Percentiles rank a stretch among this genome's conserved stretches.
Conservation (phyloP, 305 asterid species). For the Stenogyne calaminthoides region DNA sequence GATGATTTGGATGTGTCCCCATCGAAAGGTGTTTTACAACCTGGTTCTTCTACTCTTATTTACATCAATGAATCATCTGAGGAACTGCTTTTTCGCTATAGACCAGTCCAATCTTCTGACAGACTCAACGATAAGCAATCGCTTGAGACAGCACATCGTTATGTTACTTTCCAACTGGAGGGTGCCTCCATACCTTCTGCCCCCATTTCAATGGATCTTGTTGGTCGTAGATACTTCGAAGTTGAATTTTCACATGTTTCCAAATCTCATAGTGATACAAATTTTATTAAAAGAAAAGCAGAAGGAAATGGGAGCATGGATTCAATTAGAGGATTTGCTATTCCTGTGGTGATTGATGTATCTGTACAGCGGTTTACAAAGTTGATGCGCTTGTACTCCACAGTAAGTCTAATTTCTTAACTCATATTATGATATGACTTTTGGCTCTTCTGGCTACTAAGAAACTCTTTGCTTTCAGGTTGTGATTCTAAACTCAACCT, state of each 20-base stretch:
- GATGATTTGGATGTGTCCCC: constrained; percentile 60
- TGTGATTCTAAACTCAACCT: constrained; percentile 76
- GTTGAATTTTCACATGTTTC: constrained; percentile 70
- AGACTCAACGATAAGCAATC: constrained; percentile 62
- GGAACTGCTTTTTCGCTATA: constrained; percentile 63
- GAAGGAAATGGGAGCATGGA: constrained; percentile 48
- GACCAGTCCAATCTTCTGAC: constrained; percentile 71
- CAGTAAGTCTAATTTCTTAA: constrained; percentile 53
- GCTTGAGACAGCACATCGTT: constrained; percentile 69
- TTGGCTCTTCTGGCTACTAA: constrained; percentile 32
- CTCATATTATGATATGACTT: constrained; percentile 17
- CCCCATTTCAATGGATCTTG: constrained; percentile 98
- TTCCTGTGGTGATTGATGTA: constrained; percentile 95
- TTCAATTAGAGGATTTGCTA: constrained; percentile 58
- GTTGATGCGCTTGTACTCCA: constrained; percentile 85
- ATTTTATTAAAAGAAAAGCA: constrained; percentile 40
- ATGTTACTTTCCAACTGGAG: constrained; percentile 83
- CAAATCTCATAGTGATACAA: constrained; percentile 43
- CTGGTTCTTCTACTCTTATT: constrained; percentile 78
- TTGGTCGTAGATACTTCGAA: constrained; percentile 90
- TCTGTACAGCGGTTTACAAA: constrained; percentile 83
- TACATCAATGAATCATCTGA: constrained; percentile 77
- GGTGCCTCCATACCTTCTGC: constrained; percentile 77
- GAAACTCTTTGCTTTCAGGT: constrained; percentile 59
- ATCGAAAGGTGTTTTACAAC: constrained; percentile 61